Percentiles rank a stretch among this genome's conserved stretches.
These are phyloP conservation scores for Lentinula lateritia DNA, from an alignment of 768 basidiomycete genomes.

Conservation along the genomic window DNA sequence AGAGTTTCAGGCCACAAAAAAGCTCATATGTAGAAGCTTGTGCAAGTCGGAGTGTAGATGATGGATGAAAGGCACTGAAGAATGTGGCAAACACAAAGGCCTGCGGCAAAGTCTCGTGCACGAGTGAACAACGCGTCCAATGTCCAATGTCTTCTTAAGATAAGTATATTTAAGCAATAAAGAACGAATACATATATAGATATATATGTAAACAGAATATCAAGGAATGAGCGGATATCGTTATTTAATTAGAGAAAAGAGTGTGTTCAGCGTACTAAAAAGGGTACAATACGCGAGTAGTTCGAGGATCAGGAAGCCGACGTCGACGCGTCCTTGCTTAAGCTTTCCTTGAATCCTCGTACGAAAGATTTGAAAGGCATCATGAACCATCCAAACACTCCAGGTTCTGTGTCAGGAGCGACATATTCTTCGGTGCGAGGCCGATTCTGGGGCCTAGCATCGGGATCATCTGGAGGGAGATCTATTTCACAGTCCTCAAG, in stretches of 20 bases:
- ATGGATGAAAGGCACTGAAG: conserved; percentile 9
- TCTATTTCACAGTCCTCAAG: conserved; percentile 5
- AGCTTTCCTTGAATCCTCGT: conserved; percentile 62
- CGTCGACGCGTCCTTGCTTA: conserved; percentile 20
- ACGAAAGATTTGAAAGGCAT: conserved; percentile 61
- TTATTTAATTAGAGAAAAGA: neutral
- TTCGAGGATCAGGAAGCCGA: neutral
- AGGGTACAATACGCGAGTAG: neutral
- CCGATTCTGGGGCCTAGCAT: conserved; percentile 45
- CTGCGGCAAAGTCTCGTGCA: neutral
- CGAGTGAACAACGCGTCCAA: neutral
- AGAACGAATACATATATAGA: neutral
- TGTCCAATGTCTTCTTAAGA: neutral
- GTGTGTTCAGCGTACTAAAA: neutral
- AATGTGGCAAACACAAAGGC: conserved; percentile 4
- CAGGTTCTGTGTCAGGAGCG: conserved; percentile 37
- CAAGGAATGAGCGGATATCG: neutral
- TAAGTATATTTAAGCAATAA: neutral
- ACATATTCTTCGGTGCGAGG: conserved; percentile 42
- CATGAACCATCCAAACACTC: conserved; percentile 52
- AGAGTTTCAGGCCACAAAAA: neutral
- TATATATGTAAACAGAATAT: too few relatives aligned
- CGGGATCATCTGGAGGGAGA: conserved; percentile 31
- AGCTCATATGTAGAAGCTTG: neutral
- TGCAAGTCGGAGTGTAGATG: neutral